phyloP scores from a whole-genome alignment of 2,329 filamentous ascomycete species.

The Fusarium tricinctum region DNA sequence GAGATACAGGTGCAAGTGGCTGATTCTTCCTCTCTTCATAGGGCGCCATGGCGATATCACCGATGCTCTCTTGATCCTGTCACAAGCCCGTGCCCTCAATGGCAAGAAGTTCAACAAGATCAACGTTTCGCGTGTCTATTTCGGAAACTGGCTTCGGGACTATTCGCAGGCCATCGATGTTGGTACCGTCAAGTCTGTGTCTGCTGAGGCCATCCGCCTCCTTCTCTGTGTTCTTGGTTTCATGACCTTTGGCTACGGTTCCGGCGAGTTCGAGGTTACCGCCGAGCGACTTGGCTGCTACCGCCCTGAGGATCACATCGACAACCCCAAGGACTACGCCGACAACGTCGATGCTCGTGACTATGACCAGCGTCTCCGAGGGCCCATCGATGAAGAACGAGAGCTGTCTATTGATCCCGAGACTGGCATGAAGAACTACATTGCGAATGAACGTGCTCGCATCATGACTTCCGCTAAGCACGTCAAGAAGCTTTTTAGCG shows the following conservation, averaged over 20 bases:
- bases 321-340: constrained; percentile 89
- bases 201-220: constrained; percentile 90
- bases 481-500: constrained; percentile 78
- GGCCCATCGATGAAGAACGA: constrained; percentile 80
- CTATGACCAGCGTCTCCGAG: constrained; percentile 85
- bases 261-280: constrained; percentile 87
- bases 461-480: constrained; percentile 88
- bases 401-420: constrained; percentile 84
- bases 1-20: constrained; percentile 2
- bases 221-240: constrained; percentile 91
- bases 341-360: constrained; percentile 88
- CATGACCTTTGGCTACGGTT: constrained; percentile 88
- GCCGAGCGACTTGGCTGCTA: constrained; percentile 87
- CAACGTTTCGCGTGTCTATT: constrained; percentile 90
- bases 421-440: constrained; percentile 92
- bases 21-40: constrained; percentile 50
- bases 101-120: constrained; percentile 90
- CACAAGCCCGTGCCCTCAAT: constrained; percentile 66
- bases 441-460: constrained; percentile 82
- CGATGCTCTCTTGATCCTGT: constrained; percentile 83
- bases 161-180: constrained; percentile 96
- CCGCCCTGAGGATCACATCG: constrained; percentile 80
- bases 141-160: constrained; percentile 94
- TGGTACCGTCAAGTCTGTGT: constrained; percentile 90
- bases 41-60: constrained; percentile 94